A percentile compares a stretch with the other conserved stretches of the same genome.
phyloP scores from a whole-genome alignment of 2,329 filamentous ascomycete species.

The Phymatotrichopsis omnivora region DNA sequence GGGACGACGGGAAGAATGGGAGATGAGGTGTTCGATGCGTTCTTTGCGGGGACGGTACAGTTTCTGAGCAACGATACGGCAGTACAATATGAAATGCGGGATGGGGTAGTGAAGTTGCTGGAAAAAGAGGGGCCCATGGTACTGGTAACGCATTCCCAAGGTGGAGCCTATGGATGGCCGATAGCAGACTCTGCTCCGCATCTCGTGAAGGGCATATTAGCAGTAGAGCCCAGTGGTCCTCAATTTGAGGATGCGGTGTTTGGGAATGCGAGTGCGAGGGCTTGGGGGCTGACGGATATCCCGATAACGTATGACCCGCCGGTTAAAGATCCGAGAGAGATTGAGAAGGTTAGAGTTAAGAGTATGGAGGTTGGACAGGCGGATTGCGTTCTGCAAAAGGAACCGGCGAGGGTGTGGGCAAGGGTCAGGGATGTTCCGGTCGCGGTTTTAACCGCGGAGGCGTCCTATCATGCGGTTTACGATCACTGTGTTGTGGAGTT shows the following conservation, averaged over 20 bases:
- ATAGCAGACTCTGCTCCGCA: no score
- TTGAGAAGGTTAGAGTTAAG: slow-evolving; percentile 33
- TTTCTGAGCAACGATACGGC: slow-evolving; percentile 34
- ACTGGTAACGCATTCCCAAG: no score
- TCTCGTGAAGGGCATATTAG: slow-evolving; percentile 38
- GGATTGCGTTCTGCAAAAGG: slow-evolving; percentile 34
- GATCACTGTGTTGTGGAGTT: slow-evolving; percentile 39
- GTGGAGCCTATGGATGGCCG: slow-evolving; percentile 37
- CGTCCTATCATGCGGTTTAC: slow-evolving; percentile 41
- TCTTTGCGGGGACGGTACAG: slow-evolving; percentile 38
- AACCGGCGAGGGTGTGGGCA: slow-evolving; percentile 35
- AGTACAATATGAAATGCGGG: slow-evolving; percentile 37
- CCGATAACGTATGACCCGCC: slow-evolving; percentile 42
- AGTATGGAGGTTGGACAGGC: slow-evolving; percentile 27
- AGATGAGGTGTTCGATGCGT: slow-evolving; percentile 38
- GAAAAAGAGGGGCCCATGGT: slow-evolving; percentile 18
- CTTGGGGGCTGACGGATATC: slow-evolving; percentile 43
- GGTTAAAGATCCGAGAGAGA: slow-evolving; percentile 36
- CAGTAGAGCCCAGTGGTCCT: slow-evolving; percentile 42
- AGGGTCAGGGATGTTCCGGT: slow-evolving; percentile 36
- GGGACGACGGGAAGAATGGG: slow-evolving; percentile 37
- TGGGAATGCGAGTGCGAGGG: slow-evolving; percentile 33
- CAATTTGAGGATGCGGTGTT: slow-evolving; percentile 41
- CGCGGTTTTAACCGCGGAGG: slow-evolving; percentile 38
- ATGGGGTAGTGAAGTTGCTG: slow-evolving; percentile 38